phyloP scores from a whole-genome alignment of 345 rosid species.

The Hirschfeldia incana region DNA sequence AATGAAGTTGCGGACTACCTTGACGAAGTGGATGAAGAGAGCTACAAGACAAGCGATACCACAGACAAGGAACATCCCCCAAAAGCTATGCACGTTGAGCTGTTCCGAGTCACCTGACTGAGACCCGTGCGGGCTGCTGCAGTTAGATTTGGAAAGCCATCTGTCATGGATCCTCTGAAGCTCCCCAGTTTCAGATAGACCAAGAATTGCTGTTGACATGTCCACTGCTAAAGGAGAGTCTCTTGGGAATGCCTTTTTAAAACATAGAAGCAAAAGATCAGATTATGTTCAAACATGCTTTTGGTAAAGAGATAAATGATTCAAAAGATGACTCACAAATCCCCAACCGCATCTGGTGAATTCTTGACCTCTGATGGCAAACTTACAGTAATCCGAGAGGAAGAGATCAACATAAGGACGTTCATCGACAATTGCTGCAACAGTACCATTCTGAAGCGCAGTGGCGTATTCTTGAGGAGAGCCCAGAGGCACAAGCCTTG shows the following conservation, averaged over 20 bases:
- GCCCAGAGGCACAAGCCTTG: slow-evolving; percentile 76
- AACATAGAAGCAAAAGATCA: slow-evolving; percentile 14
- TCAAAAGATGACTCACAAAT: slow-evolving; percentile 59
- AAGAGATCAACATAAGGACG: slow-evolving; percentile 72
- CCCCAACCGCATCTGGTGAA: slow-evolving; percentile 91
- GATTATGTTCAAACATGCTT: slow-evolving; percentile 1
- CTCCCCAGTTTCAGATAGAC: slow-evolving; percentile 76
- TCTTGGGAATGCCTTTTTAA: slow-evolving; percentile 71
- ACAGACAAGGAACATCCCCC: slow-evolving; percentile 77
- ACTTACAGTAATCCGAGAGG: slow-evolving; percentile 65
- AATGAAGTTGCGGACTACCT: slow-evolving; percentile 49
- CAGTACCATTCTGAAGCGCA: slow-evolving; percentile 66
- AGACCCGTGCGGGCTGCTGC: slow-evolving; percentile 41
- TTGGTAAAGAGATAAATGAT: too few relatives aligned
- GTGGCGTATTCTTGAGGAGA: slow-evolving; percentile 74
- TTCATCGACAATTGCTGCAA: slow-evolving; percentile 86
- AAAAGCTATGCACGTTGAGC: slow-evolving; percentile 71
- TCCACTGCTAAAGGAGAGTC: slow-evolving; percentile 86
- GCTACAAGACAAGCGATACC: slow-evolving; percentile 67
- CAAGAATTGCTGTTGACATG: slow-evolving; percentile 85
- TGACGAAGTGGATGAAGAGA: slow-evolving; percentile 56
- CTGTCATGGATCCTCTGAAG: slow-evolving; percentile 71
- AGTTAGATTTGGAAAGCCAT: slow-evolving; percentile 63
- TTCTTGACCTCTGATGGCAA: slow-evolving; percentile 73
- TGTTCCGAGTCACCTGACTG: slow-evolving; percentile 51